Evolutionary conservation across 2,329 filamentous ascomycete species (phyloP), one percentile per base, ranked within the genome.

Genomic region (Chrysosporium keratinophilum): DNA sequence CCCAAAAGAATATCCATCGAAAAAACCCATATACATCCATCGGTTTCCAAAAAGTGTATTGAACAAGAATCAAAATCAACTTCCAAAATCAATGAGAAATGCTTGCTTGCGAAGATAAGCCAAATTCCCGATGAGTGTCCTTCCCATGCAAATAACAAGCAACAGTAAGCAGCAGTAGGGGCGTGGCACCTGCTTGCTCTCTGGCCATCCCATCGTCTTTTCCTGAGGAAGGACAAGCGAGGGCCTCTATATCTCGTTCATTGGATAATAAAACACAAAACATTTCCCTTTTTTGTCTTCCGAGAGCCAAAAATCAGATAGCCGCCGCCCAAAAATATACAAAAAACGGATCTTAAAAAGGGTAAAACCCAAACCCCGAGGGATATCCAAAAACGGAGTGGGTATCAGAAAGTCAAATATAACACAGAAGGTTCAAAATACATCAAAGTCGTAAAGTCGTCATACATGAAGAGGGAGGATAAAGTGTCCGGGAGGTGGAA

Each of bases 371-470:
- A 51, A 19, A 39, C 14, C 28, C 17, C 28, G 9, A 40, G 53
- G 53, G 35, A 45, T 55, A 37, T 44, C 15, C 50, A 42, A 14
- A 33, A 42, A 19, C 3, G n/a, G 12, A 42, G 31, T n/a, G 42
- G 15, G 43, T 12, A 42, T 43, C 42, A 53, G 17, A 37, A 44
- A 11, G 37, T 45, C 28, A 55, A 33, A 45, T 15, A 53, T 37
- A 50, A 45, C 41, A 56, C 19, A 35, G 56, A 47, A 33, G 37
- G 49, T 12, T 40, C 5, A 43, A 43, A 48, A 44, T 57, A 51
- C 48, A 58, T 57, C 28, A 49, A 43, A 28, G 57, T 65, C 64
- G 56, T 66, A 41, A 57, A 57, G 42, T 59, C 57, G 45, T 59
- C 41, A 54, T 50, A 17, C 57, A 55, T 59, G 33, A 45, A 35